Evolutionary conservation across 2,329 filamentous ascomycete genomes (phyloP), one percentile per base, ranked within the genome.

Genomic region (Hymenoscyphus scutula): DNA sequence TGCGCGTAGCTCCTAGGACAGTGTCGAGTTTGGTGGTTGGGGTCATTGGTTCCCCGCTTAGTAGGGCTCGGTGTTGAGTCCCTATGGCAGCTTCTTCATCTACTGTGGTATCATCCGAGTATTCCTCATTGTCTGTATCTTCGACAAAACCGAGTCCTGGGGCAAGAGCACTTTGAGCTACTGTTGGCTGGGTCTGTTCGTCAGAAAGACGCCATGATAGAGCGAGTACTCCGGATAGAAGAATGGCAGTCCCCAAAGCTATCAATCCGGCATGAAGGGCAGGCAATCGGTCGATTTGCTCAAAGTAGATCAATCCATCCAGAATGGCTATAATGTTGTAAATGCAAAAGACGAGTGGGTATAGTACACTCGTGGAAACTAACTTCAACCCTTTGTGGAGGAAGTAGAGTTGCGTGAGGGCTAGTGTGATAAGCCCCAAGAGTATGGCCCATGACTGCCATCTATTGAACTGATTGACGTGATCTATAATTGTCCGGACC

Each of bases 261-360:
- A 98, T 96, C 53, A 96, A 83, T 41, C 87, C 86, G 17, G 90
- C 94, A 72, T 91, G 88, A 2, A 95, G 77, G 0, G 86, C 82
- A 17, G 88, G 87, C 66, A 99, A 86, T 61, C 90, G 83, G 67
- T 92, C 89, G 59, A 89, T 90, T 77, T 99, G 95, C 70, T 89
- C 84, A 78, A 98, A 99, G 77, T 98, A 99, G 71, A 99, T 97
- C 69, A 99, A 82, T 34, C 95, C 95, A 77, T 99, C 95, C 69
- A 98, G 81, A 69, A 99, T 99, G 68, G 95, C 95, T 73, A 98
- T 93, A 72, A 99, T 97, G 81, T 99, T 99, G 82, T 98, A 99
- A 67, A 98, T 87, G 82, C 95, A 99, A 77, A 99, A 99, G 45
- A 98, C 93, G 70, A 98, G 88, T 5, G 95, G 95, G 76, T 99